Base-by-base conservation (phyloP, 805 yeast genomes). In the Barnettozyma vustinii region DNA sequence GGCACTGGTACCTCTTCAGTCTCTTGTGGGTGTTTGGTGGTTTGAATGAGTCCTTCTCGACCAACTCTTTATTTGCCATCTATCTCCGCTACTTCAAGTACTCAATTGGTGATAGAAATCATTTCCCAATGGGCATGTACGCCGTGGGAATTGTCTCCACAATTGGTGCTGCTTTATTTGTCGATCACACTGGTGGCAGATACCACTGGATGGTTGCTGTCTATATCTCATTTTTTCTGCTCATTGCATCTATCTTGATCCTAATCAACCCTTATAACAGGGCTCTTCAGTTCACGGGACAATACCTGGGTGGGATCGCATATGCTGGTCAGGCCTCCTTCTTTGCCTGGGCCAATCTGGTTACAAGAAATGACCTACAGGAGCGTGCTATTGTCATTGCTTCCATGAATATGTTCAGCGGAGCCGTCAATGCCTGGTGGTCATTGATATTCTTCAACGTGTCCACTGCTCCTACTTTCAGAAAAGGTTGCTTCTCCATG, bases 351-450 rank as follows among this genome's bases (percentile, higher is more conserved):
- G 83, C 83, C 3, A 80, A 81, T 55, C 67, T 77, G 42, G 77
- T 79, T 1, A 77, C 83, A 52, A 71, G 75, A 30, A 71, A 77
- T 52, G 87, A 83, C 60, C 61, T 78, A 23, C 80, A 82, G 65
- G 84, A 79, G 56, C 70, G 87, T 57, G 84, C 87, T 0, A 68
- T 82, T 42, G 83, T 80, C 1, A 65, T 82, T 44, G 87, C 83
- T 0, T 78, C 83, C 0, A 80, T 80, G 84, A 80, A 80, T 61
- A 79, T 79, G 82, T 78, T 79, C 61, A 74, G 80, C 26, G 75
- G 77, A 56, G 81, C 83, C 2, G 79, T 80, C 9, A 80, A 79
- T 59, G 82, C 84, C 2, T 80, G 84, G 84, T 80, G 84, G 83
- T 70, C 79, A 1, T 51, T 81, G 16, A 44, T 80, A 3, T 78